A percentile compares a stretch with the other conserved stretches of the same genome.
phyloP scores from a whole-genome alignment of 2,329 filamentous ascomycete species.

The Pseudogymnoascus sp. region DNA sequence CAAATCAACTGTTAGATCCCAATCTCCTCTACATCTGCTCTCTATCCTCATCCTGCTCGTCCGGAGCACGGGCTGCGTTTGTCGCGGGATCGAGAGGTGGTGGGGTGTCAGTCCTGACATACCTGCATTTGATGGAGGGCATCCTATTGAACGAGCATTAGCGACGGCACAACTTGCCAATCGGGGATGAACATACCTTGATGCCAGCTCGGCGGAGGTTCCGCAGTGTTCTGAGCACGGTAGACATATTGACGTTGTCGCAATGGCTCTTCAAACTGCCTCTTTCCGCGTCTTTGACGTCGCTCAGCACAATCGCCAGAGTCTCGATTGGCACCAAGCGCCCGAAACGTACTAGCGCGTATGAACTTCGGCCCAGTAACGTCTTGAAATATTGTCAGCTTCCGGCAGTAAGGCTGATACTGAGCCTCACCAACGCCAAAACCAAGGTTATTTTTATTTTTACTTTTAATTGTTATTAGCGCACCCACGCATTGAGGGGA shows the following conservation, averaged over 20 bases:
- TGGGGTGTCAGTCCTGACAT: conserved; percentile 38
- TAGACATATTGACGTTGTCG: conserved; percentile 66
- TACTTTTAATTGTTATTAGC: not conserved
- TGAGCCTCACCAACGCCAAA: not conserved
- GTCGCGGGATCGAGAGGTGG: conserved; percentile 12
- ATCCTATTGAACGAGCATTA: conserved; percentile 50
- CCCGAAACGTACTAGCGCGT: conserved; percentile 2
- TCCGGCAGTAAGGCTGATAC: not conserved
- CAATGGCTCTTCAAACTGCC: conserved; percentile 13
- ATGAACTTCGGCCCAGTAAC: not conserved
- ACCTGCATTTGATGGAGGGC: conserved; percentile 89
- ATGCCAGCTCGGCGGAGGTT: conserved; percentile 83
- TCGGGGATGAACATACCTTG: conserved; percentile 53
- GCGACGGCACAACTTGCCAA: conserved; percentile 17
- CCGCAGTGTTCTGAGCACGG: conserved; percentile 72
- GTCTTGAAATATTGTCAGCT: not conserved
- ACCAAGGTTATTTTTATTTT: not conserved
- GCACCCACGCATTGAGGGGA: not conserved
- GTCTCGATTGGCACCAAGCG: not conserved
- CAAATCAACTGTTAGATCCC: not conserved
- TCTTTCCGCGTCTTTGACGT: conserved; percentile 2
- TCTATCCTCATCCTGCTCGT: conserved; percentile 40
- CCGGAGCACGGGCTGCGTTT: not conserved
- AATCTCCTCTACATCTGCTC: not conserved
- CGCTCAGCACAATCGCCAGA: not conserved